Evolutionary conservation across 1,139 yeast genomes (phyloP), one percentile per base, ranked within the genome.

Genomic region (Yamadazyma trypodendri): DNA sequence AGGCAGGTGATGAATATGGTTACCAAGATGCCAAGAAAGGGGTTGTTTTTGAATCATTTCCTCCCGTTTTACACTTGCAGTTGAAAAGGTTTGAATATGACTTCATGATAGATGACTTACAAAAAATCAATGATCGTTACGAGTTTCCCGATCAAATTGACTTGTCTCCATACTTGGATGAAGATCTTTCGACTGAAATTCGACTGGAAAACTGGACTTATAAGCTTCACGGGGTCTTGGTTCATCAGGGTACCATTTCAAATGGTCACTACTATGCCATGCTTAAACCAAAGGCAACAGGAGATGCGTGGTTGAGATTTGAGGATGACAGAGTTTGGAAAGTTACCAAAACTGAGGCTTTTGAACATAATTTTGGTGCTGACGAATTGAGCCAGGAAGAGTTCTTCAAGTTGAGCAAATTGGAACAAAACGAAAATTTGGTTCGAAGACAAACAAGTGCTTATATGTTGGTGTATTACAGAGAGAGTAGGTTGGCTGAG

Each of bases 11-110:
- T 33, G 81, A 65, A 55, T 56, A 59, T 42, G 98, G 98, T 0
- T 74, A 89, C 41, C 99, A 92, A 63, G 97, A 89, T 61, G 98
- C 98, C 11, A 85, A 85, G 52, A 92, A 92, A 62, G 98, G 98
- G 49, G 98, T 92, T 7, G 88, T 88, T 0, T 92, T 92, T 56
- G 83, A 85, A 56, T 76, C 81, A 6, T 85, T 92, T 57, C 99
- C 99, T 3, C 90, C 95, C 0, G 96, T 92, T 6, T 68, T 92
- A 42, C 97, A 94, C 60, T 68, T 92, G 43, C 99, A 92, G 61
- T 72, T 92, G 51, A 92, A 92, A 58, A 74, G 99, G 51, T 94
- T 90, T 57, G 98, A 92, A 56, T 92, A 88, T 52, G 97, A 94
- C 60, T 90, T 89, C 58, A 80, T 82, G 70, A 84, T 86, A 43